phyloP scores from a whole-genome alignment of 345 rosid genomes.

The Rhodamnia rubescens region DNA sequence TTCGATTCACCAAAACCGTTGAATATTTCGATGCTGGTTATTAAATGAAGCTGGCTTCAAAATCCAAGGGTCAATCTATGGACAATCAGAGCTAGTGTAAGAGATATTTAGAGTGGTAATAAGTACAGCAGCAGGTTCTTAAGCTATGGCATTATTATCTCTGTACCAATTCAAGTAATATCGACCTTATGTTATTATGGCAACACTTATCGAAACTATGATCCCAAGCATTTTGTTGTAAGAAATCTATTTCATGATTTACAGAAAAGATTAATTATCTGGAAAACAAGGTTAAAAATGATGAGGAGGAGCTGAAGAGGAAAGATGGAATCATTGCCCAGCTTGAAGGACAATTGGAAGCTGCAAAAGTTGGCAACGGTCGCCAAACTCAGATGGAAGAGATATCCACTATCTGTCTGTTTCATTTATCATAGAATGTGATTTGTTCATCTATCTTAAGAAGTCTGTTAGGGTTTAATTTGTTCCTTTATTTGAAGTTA shows the following conservation, averaged over 20 bases:
- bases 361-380: conserved; percentile 26
- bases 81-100: neutral
- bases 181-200: neutral
- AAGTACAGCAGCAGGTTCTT: neutral
- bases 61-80: neutral
- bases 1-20: neutral
- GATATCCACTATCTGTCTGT: conserved; percentile 36
- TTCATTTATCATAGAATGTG: neutral
- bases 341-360: conserved; percentile 46
- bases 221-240: neutral
- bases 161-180: neutral
- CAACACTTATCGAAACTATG: neutral
- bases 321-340: conserved; percentile 44
- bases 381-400: conserved; percentile 43
- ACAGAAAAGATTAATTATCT: conserved; percentile 49
- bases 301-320: conserved; percentile 36
- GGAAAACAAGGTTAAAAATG: conserved; percentile 33
- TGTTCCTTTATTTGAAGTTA: conserved; percentile 3
- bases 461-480: neutral
- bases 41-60: neutral
- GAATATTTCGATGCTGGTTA: neutral
- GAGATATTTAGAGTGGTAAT: neutral
- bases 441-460: neutral
- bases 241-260: neutral
- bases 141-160: neutral